Conservation (phyloP, 148 eudicot species). For the Rhododendron ferrugineum region DNA sequence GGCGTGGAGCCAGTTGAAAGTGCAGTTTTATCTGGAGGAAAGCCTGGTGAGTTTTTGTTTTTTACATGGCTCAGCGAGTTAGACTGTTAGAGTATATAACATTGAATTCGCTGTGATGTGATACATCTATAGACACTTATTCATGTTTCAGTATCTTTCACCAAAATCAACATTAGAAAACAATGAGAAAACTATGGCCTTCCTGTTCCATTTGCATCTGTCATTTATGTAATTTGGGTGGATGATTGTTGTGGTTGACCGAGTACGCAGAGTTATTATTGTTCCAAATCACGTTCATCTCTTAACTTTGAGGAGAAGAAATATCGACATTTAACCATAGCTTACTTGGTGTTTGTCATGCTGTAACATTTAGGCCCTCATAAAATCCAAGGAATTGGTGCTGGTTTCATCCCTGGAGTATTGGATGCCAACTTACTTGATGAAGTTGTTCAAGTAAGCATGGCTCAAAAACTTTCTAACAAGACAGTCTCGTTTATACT, state of each 20-base stretch:
- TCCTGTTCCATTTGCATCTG: background rate
- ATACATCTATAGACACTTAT: too few species aligned
- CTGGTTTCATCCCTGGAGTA: constrained; percentile 63
- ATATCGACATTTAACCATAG: background rate
- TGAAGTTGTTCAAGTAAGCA: constrained; percentile 60
- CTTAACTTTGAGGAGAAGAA: background rate
- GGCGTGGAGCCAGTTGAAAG: constrained; percentile 90
- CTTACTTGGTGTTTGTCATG: background rate
- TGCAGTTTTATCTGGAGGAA: constrained; percentile 53
- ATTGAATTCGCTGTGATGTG: too few species aligned
- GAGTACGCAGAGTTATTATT: background rate
- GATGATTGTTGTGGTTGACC: background rate
- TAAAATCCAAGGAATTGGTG: constrained; percentile 68
- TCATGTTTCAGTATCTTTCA: background rate
- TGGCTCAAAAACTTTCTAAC: background rate
- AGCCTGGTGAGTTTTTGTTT: too few species aligned
- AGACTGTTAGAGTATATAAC: too few species aligned
- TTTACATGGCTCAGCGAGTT: too few species aligned
- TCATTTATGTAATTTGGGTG: background rate
- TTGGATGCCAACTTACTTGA: constrained; percentile 44
- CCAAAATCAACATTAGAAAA: background rate
- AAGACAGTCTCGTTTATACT: background rate
- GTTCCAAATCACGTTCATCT: background rate
- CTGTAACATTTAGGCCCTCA: constrained; percentile 40
- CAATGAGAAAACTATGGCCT: too few species aligned